phyloP scores from a whole-genome alignment of 805 yeast genomes.

The Metschnikowia dekortorum region DNA sequence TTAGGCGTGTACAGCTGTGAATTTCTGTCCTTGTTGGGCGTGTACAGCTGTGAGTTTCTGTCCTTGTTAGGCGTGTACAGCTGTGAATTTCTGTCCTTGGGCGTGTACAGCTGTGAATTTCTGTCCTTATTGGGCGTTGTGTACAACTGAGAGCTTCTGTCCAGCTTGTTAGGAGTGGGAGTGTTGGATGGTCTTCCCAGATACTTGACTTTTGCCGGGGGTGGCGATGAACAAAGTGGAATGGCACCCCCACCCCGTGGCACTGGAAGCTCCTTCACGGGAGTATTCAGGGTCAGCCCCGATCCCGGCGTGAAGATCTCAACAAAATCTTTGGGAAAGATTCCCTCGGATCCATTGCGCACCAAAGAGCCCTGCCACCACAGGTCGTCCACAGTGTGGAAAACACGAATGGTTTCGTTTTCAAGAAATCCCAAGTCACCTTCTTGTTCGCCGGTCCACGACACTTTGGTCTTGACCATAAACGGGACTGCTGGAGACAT shows the following conservation, averaged over 20 bases:
- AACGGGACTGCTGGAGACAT: constrained; percentile 53
- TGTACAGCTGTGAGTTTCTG: background rate
- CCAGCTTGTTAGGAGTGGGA: background rate
- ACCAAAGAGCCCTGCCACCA: constrained; percentile 87
- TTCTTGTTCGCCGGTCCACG: constrained; percentile 91
- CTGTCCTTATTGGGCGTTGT: background rate
- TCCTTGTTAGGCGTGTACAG: background rate
- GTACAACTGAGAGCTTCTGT: background rate
- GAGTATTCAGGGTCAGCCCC: constrained; percentile 9
- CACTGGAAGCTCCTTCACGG: constrained; percentile 9
- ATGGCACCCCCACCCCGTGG: constrained; percentile 6
- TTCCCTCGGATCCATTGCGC: constrained; percentile 78
- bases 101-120: background rate
- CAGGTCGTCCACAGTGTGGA: constrained; percentile 74
- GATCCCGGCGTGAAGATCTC: constrained; percentile 37
- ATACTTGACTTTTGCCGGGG: background rate
- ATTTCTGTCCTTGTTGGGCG: background rate
- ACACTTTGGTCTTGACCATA: constrained; percentile 73
- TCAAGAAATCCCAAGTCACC: constrained; percentile 91
- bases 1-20: background rate
- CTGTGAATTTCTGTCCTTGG: background rate
- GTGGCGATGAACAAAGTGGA: background rate
- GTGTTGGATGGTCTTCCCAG: background rate
- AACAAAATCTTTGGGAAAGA: constrained; percentile 86
- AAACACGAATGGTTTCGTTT: constrained; percentile 86